Evolutionary conservation across 768 basidiomycete genomes (phyloP).

Genomic region (Chiua virens): DNA sequence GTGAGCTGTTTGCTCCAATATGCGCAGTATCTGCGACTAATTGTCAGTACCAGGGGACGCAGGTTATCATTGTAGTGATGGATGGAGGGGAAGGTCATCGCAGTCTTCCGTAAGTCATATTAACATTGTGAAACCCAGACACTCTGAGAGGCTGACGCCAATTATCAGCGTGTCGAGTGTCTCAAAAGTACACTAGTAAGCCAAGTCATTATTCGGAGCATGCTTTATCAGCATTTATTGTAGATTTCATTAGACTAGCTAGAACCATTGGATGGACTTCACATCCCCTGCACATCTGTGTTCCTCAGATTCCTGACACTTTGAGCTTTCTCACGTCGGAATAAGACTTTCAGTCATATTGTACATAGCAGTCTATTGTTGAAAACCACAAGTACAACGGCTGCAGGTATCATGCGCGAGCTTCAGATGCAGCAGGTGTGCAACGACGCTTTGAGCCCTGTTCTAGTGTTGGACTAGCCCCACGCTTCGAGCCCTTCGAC

Average conservation of each 20-base stretch:
- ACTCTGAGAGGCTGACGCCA: conserved; percentile 6
- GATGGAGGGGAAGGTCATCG: conserved; percentile 44
- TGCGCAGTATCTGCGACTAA: conserved; percentile 3
- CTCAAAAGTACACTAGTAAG: conserved; percentile 46
- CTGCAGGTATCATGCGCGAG: too few relatives aligned
- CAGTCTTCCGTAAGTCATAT: conserved; percentile 59
- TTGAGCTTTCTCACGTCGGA: too few relatives aligned
- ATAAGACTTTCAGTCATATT: too few relatives aligned
- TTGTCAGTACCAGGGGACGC: conserved; percentile 55
- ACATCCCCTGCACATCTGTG: conserved; percentile 27
- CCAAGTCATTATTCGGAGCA: conserved; percentile 10
- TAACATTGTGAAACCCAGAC: not conserved
- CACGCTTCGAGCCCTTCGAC: not conserved
- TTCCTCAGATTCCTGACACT: too few relatives aligned
- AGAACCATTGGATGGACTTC: conserved; percentile 33
- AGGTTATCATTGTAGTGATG: conserved; percentile 51
- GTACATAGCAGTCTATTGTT: too few relatives aligned
- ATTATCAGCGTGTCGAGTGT: conserved; percentile 43
- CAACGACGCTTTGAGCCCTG: not conserved
- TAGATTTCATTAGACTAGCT: conserved; percentile 29
- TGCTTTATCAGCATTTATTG: conserved; percentile 22
- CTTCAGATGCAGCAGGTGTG: not conserved
- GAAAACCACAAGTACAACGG: too few relatives aligned
- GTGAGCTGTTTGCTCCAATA: conserved; percentile 36
- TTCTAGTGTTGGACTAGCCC: not conserved